Evolutionary conservation across 768 basidiomycete species (phyloP).

Genomic region (Lentinus brumalis): DNA sequence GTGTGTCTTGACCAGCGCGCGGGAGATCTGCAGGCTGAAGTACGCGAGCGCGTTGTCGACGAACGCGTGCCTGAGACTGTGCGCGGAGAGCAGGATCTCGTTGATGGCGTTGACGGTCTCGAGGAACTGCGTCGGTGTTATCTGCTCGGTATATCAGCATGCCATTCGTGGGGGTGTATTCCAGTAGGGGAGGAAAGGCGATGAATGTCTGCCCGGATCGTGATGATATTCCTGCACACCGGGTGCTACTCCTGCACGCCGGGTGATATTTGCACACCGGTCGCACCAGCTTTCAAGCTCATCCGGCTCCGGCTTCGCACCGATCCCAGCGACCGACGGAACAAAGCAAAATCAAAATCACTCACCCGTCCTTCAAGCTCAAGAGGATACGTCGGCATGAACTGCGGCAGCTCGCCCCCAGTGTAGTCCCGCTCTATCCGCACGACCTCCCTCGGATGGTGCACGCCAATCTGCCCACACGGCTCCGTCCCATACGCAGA

Average conservation of each 20-base stretch:
- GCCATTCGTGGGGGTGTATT: not conserved
- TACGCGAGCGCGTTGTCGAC: constrained; percentile 81
- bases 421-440: constrained; percentile 92
- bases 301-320: no score
- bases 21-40: constrained; percentile 78
- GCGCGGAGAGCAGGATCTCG: constrained; percentile 81
- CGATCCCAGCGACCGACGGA: not conserved
- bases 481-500: constrained; percentile 82
- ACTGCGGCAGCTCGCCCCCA: constrained; percentile 88
- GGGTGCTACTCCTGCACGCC: no score
- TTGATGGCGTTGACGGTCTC: constrained; percentile 93
- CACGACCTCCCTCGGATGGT: constrained; percentile 90
- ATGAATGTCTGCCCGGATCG: not conserved
- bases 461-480: constrained; percentile 82
- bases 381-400: constrained; percentile 84
- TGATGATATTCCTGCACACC: no score
- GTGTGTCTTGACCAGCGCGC: constrained; percentile 68
- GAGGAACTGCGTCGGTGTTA: constrained; percentile 88
- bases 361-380: constrained; percentile 92
- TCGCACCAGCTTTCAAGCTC: no score
- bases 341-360: constrained; percentile 9
- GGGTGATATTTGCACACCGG: no score
- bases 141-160: constrained; percentile 43
- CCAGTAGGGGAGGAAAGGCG: not conserved
- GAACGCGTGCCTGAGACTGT: constrained; percentile 71